Percentiles rank a stretch among this genome's conserved stretches.
Evolutionary conservation across 139 green algal species (phyloP).

Genomic region (Astrephomene gubernaculifera): DNA sequence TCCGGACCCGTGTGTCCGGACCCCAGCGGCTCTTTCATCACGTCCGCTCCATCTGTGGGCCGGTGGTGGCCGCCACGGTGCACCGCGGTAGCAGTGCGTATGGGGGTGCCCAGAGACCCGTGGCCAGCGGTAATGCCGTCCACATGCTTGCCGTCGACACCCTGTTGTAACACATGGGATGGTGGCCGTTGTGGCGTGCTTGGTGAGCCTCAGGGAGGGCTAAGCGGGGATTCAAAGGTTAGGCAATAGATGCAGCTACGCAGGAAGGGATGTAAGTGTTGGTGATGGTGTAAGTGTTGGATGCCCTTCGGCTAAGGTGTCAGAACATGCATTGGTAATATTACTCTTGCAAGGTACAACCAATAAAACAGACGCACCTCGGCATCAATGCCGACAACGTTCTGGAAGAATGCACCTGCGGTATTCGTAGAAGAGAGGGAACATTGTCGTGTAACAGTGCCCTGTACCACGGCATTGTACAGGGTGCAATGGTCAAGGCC

Average conservation of each 20-base stretch:
- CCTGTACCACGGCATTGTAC: not conserved
- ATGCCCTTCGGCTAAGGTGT: no score
- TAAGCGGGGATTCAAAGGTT: no score
- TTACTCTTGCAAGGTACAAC: no score
- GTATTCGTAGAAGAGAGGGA: not conserved
- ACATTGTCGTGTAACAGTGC: not conserved
- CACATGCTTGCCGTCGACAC: no score
- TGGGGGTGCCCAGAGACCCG: not conserved
- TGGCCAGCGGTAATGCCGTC: not conserved
- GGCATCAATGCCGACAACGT: not conserved
- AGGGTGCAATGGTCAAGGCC: not conserved
- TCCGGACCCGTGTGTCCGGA: no score
- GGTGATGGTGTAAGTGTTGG: no score
- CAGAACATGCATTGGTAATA: no score
- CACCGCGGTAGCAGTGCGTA: not conserved
- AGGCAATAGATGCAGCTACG: no score
- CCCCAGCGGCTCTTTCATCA: not conserved
- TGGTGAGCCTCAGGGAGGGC: no score
- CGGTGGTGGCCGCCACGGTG: not conserved
- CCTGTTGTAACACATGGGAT: no score
- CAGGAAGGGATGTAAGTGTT: not conserved
- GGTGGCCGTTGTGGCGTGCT: no score
- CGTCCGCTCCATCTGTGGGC: not conserved
- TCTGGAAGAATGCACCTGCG: not conserved
- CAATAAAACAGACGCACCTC: not conserved